A percentile compares a stretch with the other conserved stretches of the same genome.
phyloP scores from a whole-genome alignment of 805 yeast species.

The Yarrowia keelungensis region DNA sequence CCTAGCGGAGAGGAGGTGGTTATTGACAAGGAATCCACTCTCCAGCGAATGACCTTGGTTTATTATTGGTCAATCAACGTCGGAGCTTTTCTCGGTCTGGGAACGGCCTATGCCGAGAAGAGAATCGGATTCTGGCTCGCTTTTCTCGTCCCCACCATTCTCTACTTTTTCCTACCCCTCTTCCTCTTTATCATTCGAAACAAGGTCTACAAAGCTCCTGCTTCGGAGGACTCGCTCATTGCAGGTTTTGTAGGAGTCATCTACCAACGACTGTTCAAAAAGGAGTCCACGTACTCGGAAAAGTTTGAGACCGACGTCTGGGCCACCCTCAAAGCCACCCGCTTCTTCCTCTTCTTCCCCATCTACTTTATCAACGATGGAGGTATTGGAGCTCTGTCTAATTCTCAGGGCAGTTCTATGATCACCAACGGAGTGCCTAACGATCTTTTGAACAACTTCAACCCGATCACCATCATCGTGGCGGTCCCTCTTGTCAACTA shows the following conservation, averaged over 20 bases:
- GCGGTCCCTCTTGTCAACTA: background rate
- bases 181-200: background rate
- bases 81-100: constrained; percentile 9
- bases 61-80: constrained; percentile 15
- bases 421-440: constrained; percentile 7
- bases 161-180: constrained; percentile 7
- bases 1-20: constrained; percentile 4
- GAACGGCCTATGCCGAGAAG: constrained; percentile 4
- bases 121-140: constrained; percentile 10
- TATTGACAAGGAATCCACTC: background rate
- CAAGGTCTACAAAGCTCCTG: constrained; percentile 6
- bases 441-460: constrained; percentile 8
- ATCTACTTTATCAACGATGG: constrained; percentile 17
- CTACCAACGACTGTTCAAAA: background rate
- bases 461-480: constrained; percentile 2
- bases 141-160: constrained; percentile 1
- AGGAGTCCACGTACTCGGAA: constrained; percentile 3
- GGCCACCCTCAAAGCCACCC: constrained; percentile 4
- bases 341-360: constrained; percentile 13
- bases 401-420: constrained; percentile 15
- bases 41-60: constrained; percentile 8
- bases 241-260: constrained; percentile 4
- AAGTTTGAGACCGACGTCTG: constrained; percentile 5
- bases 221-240: constrained; percentile 1
- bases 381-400: constrained; percentile 9